Evolutionary conservation across 2,329 filamentous ascomycete genomes (phyloP), one percentile per base, ranked within the genome.

Genomic region (Hypoxylon sp.): DNA sequence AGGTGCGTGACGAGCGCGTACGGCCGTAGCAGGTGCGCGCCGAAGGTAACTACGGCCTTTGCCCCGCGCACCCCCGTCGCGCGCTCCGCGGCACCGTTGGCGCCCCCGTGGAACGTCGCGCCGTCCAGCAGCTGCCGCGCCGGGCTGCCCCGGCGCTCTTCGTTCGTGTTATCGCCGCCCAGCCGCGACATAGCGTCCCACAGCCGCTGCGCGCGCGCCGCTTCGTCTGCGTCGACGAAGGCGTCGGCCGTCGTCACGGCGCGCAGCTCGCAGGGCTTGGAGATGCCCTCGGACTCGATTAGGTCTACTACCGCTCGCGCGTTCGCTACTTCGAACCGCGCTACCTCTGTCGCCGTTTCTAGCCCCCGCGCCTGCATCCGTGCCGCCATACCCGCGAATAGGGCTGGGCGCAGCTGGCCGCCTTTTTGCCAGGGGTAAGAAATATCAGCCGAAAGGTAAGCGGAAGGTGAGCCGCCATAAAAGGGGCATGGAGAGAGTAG

Each of bases 191-290:
- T 64, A 33, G 68, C 65, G 33, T 70, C 73, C 58, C 70, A 72
- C 15, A 73, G 66, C 11, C 63, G 55, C 35, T 61, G 67, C 15
- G 68, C 61, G 48, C 68, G 67, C 2, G 68, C 65, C 2, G 72
- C 64, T 6, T 69, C 66, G 18, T 57, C 67, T 27, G 63, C 54
- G 33, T 74, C 70, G 26, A 73, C 68, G 35, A 73, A 67, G 10
- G 68, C 65, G 45, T 71, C 67, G 4, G 58, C 61, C 18, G 67
- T 60, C 2, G 59, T 64, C 18, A 67, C 47, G 13, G 43, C 27
- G n/a, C 20, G 54, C 41, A 75, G 69, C 31, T 75, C 74, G 51
- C 73, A 76, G 26, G 72, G n/a, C n/a, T n/a, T n/a, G n/a, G n/a
- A 70, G 26, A 76, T 68, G 3, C 60, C 50, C 48, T 75, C 71